phyloP scores from a whole-genome alignment of 164 flowering plant species.

The Saururus chinensis region DNA sequence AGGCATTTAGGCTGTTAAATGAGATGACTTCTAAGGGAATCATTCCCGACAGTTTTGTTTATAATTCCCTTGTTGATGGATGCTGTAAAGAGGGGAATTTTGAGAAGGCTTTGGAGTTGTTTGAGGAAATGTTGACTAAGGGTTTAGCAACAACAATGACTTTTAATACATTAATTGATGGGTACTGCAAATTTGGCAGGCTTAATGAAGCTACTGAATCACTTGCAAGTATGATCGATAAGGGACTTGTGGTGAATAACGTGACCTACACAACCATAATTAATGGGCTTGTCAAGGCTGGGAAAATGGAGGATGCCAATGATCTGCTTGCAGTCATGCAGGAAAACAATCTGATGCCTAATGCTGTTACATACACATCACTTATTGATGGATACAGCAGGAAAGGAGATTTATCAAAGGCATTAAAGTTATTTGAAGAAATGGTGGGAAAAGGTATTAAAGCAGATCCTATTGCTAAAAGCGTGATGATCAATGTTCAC shows the following conservation, averaged over 20 bases:
- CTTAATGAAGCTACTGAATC: slow-evolving; percentile 30
- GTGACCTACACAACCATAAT: slow-evolving; percentile 60
- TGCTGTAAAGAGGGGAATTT: slow-evolving; percentile 47
- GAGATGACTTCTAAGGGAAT: slow-evolving; percentile 45
- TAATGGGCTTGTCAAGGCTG: slow-evolving; percentile 41
- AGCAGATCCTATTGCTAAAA: slow-evolving; percentile 35
- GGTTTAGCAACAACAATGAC: slow-evolving; percentile 41
- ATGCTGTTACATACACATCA: slow-evolving; percentile 43
- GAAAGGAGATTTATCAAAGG: slow-evolving; percentile 26
- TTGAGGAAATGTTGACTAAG: slow-evolving; percentile 37
- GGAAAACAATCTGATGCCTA: slow-evolving; percentile 37
- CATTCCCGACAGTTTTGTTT: slow-evolving; percentile 38
- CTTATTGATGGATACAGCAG: slow-evolving; percentile 42
- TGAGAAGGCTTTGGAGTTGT: slow-evolving; percentile 47
- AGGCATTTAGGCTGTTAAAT: slow-evolving; percentile 45
- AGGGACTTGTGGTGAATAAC: slow-evolving; percentile 33
- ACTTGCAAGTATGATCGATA: slow-evolving; percentile 36
- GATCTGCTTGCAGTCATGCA: slow-evolving; percentile 46
- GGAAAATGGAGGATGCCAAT: slow-evolving; percentile 41
- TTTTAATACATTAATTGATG: slow-evolving; percentile 47
- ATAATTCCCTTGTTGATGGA: slow-evolving; percentile 48
- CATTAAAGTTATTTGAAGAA: slow-evolving; percentile 44
- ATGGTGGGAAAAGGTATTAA: slow-evolving; percentile 41
- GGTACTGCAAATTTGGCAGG: slow-evolving; percentile 45
- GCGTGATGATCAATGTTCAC: slow-evolving; percentile 26